Percentiles rank a stretch among this genome's conserved stretches.
Conservation (phyloP, 352 stramenopile genomes). For the Pythium catenulatum region DNA sequence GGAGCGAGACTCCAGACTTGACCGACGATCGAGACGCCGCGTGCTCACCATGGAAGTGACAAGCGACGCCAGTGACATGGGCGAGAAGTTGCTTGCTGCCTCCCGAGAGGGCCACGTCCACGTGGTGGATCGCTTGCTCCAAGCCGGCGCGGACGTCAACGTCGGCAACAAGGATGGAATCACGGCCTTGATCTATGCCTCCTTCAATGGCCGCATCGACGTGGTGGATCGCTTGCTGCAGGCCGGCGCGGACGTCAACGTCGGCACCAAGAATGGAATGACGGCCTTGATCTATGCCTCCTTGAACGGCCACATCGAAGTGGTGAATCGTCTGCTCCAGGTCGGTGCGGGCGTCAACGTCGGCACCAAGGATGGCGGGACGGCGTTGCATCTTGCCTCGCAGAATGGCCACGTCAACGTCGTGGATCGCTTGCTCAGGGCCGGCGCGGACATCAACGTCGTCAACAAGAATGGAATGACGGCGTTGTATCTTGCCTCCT, state of each 20-base stretch:
- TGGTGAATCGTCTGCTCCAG: not conserved
- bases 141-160: too few species aligned
- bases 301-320: not conserved
- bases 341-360: not conserved
- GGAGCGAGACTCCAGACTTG: too few species aligned
- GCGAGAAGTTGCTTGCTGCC: too few species aligned
- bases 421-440: not conserved
- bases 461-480: not conserved
- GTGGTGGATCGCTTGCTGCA: not conserved
- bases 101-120: too few species aligned
- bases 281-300: not conserved
- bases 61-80: too few species aligned
- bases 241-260: not conserved
- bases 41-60: too few species aligned
- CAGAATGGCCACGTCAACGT: not conserved
- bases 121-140: not conserved
- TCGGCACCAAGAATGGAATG: not conserved
- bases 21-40: too few species aligned
- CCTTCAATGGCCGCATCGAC: not conserved
- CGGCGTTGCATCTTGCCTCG: not conserved
- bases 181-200: not conserved
- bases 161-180: too few species aligned
- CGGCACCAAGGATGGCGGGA: too few species aligned
- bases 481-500: not conserved
- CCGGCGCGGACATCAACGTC: not conserved